These are phyloP conservation scores for Acanthamoeba healyi DNA, from an alignment of 208 protist species.

Conservation along the genomic window DNA sequence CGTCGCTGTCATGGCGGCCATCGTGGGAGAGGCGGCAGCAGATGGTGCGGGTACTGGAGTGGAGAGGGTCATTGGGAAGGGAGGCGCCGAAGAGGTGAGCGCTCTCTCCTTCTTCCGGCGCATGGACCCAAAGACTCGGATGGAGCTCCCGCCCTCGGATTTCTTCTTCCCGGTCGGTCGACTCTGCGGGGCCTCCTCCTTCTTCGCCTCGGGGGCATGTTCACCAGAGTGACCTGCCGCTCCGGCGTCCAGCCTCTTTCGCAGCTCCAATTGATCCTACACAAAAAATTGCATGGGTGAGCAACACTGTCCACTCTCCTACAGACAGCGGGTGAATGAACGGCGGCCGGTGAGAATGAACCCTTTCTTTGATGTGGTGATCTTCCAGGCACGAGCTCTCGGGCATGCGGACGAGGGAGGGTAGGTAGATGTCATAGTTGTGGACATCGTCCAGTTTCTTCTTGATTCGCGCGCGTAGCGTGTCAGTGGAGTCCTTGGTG, in stretches of 20 bases:
- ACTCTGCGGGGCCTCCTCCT: neutral
- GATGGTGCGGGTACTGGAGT: neutral
- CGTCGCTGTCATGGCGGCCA: neutral
- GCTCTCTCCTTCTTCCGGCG: constrained; percentile 6
- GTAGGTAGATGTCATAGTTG: constrained; percentile 9
- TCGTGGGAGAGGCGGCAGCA: neutral
- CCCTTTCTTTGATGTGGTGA: constrained; percentile 6
- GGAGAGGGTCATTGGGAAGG: neutral
- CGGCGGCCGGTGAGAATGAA: neutral
- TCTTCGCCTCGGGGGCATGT: neutral
- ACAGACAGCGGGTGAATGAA: too few species aligned
- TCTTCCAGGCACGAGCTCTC: neutral
- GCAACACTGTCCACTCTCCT: too few species aligned
- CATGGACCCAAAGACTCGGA: constrained; percentile 16
- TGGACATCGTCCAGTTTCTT: neutral
- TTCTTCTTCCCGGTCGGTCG: constrained; percentile 31
- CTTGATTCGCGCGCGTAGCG: neutral
- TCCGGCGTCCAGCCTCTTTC: neutral
- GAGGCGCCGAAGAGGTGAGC: neutral
- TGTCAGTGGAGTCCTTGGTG: neutral
- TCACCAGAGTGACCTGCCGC: too few species aligned
- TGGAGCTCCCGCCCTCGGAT: neutral
- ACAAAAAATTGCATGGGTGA: too few species aligned
- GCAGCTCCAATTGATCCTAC: neutral
- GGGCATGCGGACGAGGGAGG: neutral